phyloP scores from a whole-genome alignment of 257 asterid genomes.

The Apocynum venetum region DNA sequence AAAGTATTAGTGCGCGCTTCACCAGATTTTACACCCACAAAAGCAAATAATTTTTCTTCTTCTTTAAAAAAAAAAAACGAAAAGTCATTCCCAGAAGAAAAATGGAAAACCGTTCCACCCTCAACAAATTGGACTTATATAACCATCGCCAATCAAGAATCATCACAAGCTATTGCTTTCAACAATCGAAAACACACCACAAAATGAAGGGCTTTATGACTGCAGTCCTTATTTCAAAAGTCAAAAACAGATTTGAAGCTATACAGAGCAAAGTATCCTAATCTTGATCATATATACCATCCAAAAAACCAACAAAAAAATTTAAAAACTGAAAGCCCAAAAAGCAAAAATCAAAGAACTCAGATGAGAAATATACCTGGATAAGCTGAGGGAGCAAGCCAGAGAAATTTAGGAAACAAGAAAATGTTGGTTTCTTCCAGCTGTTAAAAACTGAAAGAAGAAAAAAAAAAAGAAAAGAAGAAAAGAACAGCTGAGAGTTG shows the following conservation, averaged over 20 bases:
- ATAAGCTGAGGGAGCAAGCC: background rate
- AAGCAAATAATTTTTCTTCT: background rate
- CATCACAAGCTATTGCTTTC: background rate
- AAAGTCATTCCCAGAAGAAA: background rate
- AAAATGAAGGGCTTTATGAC: background rate
- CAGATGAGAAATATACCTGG: conserved; percentile 3
- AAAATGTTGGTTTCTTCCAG: background rate
- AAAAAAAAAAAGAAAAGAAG: no score
- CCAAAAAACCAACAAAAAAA: background rate
- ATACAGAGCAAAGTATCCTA: background rate
- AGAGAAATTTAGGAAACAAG: background rate
- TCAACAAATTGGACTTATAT: background rate
- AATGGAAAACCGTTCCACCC: background rate
- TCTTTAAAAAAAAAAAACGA: background rate
- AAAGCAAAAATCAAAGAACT: background rate
- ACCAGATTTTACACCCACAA: background rate
- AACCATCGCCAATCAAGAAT: background rate
- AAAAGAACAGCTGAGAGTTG: background rate
- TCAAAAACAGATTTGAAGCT: background rate
- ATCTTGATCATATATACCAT: background rate
- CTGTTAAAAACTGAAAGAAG: background rate
- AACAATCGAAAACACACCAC: background rate
- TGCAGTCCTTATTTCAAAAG: background rate
- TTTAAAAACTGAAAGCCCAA: background rate
- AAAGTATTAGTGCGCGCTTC: no score